phyloP scores from a whole-genome alignment of 2,329 filamentous ascomycete species.

The Tolypocladium guangdongense region DNA sequence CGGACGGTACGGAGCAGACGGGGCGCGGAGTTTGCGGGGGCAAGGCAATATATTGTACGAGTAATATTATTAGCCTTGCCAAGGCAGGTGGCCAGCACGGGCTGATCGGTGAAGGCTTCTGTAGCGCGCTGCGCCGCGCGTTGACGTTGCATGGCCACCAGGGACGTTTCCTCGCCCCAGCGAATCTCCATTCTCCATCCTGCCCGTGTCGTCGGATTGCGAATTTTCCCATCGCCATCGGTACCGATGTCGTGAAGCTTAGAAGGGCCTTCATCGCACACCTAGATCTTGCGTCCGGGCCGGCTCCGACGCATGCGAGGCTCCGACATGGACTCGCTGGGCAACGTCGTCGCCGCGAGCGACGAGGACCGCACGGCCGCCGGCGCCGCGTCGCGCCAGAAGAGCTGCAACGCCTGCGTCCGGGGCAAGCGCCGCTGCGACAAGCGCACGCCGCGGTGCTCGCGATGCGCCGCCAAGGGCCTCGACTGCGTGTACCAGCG shows the following conservation, averaged over 20 bases:
- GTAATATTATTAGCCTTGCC: no score
- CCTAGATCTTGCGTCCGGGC: neutral
- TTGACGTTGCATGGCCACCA: neutral
- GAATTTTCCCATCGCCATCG: neutral
- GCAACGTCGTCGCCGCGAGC: neutral
- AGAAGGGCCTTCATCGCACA: neutral
- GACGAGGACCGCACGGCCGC: conserved; percentile 2
- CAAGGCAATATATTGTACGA: no score
- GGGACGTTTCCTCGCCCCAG: neutral
- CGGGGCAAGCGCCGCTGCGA: conserved; percentile 36
- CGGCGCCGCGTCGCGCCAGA: conserved; percentile 32
- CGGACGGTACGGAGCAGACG: no score
- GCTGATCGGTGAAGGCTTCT: neutral
- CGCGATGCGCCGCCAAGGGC: conserved; percentile 30
- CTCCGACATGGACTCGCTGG: neutral
- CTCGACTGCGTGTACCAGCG: conserved; percentile 31
- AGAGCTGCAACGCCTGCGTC: conserved; percentile 38
- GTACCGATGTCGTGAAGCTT: neutral
- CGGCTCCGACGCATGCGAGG: neutral
- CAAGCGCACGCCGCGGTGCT: conserved; percentile 30
- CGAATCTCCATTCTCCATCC: neutral
- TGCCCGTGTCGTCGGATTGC: neutral
- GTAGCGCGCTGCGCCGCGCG: neutral
- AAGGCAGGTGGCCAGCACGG: neutral
- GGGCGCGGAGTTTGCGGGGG: neutral